Evolutionary conservation across 352 stramenopile species (phyloP), one percentile per base, ranked within the genome.

Genomic region (Globisporangium echinulatum): DNA sequence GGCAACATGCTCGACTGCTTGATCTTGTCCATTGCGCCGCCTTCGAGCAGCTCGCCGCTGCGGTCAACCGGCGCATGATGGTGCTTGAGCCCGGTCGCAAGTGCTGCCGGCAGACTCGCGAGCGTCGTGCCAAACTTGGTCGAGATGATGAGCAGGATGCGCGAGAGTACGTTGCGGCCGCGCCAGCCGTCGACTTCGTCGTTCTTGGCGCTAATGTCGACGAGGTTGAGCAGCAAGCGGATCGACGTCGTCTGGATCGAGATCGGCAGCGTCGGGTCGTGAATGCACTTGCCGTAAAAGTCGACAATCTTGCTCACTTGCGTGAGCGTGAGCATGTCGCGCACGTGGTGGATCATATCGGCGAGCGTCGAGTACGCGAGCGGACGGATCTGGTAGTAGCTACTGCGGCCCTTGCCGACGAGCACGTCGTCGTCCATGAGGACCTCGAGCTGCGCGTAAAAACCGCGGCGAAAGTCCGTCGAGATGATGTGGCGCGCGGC

Each of bases 321-420:
- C 2, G 70, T 47, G n/a, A 99, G 71, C 53, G 81, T 98, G 46
- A 99, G 79, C 71, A 91, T 88, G n/a, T 93, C 84, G 38, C 94
- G 86, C 46, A 99, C 93, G 58, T 99, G 90, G 59, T 98, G 92
- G n/a, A 99, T 90, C 70, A 99, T 96, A 74, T 99, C 97, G 2
- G 96, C 97, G 7, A 99, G 76, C 37, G 94, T 98, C 19, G 93
- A 98, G 70, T 99, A 99, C 42, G 91, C 96, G 36, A 99, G 79
- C 1, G 96, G 93, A 13, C 94, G 83, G 53, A 99, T 94, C 66
- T 94, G 82, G 63, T 95, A 90, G 58, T 88, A 92, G 49, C 77
- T 91, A 54, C 72, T 87, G 51, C 79, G 82, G 15, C 77, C 81
- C 63, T 84, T 88, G 17, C 96, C 96, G 14, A 98, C 84, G 25